Evolutionary conservation across 177 flowering plant genomes (phyloP).

Genomic region (Telopea speciosissima): DNA sequence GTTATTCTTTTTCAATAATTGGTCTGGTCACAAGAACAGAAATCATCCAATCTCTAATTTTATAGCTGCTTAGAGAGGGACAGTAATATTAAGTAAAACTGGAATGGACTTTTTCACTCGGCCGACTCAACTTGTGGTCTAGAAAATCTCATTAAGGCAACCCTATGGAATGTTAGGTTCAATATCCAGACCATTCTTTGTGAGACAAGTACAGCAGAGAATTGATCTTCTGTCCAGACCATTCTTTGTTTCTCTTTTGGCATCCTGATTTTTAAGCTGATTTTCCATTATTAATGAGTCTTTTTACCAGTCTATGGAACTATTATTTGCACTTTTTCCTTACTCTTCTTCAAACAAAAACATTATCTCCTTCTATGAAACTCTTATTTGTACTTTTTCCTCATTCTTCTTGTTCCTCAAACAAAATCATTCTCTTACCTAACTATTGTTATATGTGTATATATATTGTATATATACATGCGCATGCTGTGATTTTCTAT

Average conservation of each 20-base stretch:
- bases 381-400: too few species aligned
- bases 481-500: neutral
- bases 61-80: too few species aligned
- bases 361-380: too few species aligned
- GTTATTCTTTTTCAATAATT: too few species aligned
- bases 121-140: neutral
- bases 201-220: slow-evolving; percentile 2
- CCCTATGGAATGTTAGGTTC: neutral
- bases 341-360: neutral
- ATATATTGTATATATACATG: neutral
- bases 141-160: neutral
- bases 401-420: too few species aligned
- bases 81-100: too few species aligned
- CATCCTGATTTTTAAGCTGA: neutral
- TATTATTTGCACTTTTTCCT: neutral
- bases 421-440: too few species aligned
- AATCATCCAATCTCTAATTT: neutral
- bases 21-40: neutral
- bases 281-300: neutral
- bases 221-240: neutral
- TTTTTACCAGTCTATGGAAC: too few species aligned
- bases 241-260: neutral
- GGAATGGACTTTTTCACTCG: neutral
- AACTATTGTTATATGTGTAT: neutral
- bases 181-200: neutral